Base-by-base conservation (phyloP, 2,329 filamentous ascomycete species). In the Calonectria honghensis region DNA sequence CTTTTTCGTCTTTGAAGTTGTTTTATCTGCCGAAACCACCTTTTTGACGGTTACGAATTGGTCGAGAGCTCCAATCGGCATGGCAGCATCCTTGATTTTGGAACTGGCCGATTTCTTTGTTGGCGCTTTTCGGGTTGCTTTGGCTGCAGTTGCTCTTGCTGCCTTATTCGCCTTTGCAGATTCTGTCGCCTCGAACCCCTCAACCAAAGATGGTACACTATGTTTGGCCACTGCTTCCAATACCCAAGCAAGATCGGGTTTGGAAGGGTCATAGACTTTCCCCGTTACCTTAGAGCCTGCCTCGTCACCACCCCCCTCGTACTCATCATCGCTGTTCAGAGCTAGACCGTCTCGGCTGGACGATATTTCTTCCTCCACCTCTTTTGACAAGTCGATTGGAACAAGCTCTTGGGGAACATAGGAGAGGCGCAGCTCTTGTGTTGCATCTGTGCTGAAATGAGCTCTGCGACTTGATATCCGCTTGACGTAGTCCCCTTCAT, bases 331-430 rank as follows among this genome's bases (percentile, higher is more conserved):
- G 73, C 90, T 91, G 76, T 91, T 91, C n/a, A 92, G 86, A 2
- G 91, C 91, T 18, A 93, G 83, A 0, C 90, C 91, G 61, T 87
- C 87, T 35, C 91, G 87, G 1, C 87, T 89, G 76, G 85, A 89
- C 0, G 83, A 76, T 3, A 90, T 88, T 1, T 88, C 87, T 73
- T 91, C 91, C 20, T 94, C 93, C 37, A 92, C 90, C 82, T 98
- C 96, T 0, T 89, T 88, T 14, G 92, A 90, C 31, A 98, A 86
- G 80, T 98, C 92, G 50, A 98, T 89, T 0, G 92, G 92, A 3
- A 98, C 95, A 20, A 98, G 89, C 37, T 94, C 90, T 2, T 92
- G 89, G 0, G 97, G 97, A 6, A 93, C 88, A 81, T 94, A 97
- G 2, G 94, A 92, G 29, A 98, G 85, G 9, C 96, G 93, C 13